Conservation (phyloP, 2,329 filamentous ascomycete species). For the Cytospora piceicola region DNA sequence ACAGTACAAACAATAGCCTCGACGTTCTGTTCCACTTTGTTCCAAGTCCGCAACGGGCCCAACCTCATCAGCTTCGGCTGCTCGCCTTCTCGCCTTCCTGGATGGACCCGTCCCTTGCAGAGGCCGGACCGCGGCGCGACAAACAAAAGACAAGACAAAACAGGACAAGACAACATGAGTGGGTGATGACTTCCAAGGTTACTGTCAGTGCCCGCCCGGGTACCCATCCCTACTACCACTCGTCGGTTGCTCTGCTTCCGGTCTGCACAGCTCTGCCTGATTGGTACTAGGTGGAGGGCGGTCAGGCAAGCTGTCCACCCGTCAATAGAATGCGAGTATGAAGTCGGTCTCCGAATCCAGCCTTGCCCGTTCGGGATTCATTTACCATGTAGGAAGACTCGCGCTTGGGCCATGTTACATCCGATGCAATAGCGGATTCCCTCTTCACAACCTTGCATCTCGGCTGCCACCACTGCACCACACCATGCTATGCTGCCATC, state of each 20-base stretch:
- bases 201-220: no score
- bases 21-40: background rate
- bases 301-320: constrained; percentile 6
- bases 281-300: background rate
- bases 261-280: background rate
- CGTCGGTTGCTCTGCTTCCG: background rate
- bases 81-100: constrained; percentile 1
- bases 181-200: no score
- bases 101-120: constrained; percentile 4
- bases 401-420: constrained; percentile 21
- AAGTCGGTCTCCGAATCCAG: constrained; percentile 23
- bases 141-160: no score
- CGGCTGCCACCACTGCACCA: background rate
- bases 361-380: constrained; percentile 15
- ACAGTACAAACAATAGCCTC: constrained; percentile 1
- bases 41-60: background rate
- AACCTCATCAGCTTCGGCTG: background rate
- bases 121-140: background rate
- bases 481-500: background rate
- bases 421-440: constrained; percentile 11
- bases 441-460: constrained; percentile 1
- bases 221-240: no score
- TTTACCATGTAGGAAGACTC: constrained; percentile 5
- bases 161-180: background rate
- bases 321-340: constrained; percentile 2